Evolutionary conservation across 2,329 filamentous ascomycete genomes (phyloP), one percentile per base, ranked within the genome.

Genomic region (Colletotrichum limetticola): DNA sequence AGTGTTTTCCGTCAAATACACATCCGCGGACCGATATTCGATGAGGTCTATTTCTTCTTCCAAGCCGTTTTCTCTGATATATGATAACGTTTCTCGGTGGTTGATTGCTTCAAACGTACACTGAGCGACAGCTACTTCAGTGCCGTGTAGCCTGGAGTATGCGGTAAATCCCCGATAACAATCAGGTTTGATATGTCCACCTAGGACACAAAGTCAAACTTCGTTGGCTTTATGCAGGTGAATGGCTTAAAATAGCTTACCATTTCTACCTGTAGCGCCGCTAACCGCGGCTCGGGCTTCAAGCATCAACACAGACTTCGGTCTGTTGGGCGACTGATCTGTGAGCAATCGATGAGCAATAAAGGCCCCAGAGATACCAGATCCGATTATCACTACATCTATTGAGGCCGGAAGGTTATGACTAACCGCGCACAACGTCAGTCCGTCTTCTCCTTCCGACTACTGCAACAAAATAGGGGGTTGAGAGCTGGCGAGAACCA

Each of bases 61-160:
- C 0, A 49, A 0, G 42, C 42, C 42, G 0, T 49, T 49, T 49
- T 22, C 19, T 49, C 42, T 1, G 42, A 49, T 49, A 0, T n/a
- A 49, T 8, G 19, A 0, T 0, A 22, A 22, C 0, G 42, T 49
- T 49, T 49, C 42, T 0, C 19, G 8, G 9, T 49, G 42, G 42
- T 49, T 49, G 0, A 2, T 1, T 0, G 8, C 42, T 22, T 49
- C 42, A 0, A 49, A 49, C 0, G 42, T 22, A 19, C 42, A 49
- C 0, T 49, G 42, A 0, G 42, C 42, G 0, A 2, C 19, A 49
- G 42, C 42, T 49, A 49, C 19, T 0, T 49, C 4, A 0, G 42
- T 0, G 19, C 42, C 42, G 0, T 49, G 42, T 49, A 49, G 8
- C 19, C 22, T 49, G 19, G 19, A 22, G 7, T 49, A 49, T 9